phyloP scores from a whole-genome alignment of 192 early-diverging fungal genomes.

The Backusella morwellensis region DNA sequence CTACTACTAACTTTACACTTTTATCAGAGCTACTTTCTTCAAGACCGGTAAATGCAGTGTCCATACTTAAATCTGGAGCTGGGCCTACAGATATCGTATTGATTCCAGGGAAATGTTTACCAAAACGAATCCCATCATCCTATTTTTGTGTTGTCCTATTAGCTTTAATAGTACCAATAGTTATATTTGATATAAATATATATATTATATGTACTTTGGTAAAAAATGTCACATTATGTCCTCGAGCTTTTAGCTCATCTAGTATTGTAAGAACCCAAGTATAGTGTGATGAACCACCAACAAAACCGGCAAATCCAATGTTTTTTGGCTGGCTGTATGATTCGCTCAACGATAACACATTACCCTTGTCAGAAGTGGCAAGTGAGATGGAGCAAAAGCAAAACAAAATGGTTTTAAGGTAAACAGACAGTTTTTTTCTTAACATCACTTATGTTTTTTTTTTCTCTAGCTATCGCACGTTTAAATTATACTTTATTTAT shows the following conservation, averaged over 20 bases:
- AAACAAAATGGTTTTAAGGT: neutral
- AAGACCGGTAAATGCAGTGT: neutral
- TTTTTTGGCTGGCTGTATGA: neutral
- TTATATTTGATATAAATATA: neutral
- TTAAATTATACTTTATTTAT: neutral
- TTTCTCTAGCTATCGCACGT: neutral
- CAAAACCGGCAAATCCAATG: neutral
- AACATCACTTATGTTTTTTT: neutral
- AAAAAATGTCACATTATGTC: neutral
- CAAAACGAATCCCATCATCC: neutral
- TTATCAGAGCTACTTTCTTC: neutral
- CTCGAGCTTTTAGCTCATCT: neutral
- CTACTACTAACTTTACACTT: neutral
- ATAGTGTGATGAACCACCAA: constrained; percentile 3
- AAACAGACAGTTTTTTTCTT: neutral
- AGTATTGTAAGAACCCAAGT: constrained; percentile 7
- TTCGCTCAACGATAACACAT: neutral
- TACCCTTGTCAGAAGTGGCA: neutral
- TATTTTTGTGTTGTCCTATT: too few species aligned
- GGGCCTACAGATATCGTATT: neutral
- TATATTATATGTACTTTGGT: neutral
- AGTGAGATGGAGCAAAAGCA: neutral
- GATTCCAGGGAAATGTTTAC: neutral
- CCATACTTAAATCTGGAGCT: neutral
- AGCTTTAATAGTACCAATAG: neutral